Evolutionary conservation across 495 filamentous ascomycete species (phyloP), one percentile per base, ranked within the genome.

Genomic region (Xylaria castorea): DNA sequence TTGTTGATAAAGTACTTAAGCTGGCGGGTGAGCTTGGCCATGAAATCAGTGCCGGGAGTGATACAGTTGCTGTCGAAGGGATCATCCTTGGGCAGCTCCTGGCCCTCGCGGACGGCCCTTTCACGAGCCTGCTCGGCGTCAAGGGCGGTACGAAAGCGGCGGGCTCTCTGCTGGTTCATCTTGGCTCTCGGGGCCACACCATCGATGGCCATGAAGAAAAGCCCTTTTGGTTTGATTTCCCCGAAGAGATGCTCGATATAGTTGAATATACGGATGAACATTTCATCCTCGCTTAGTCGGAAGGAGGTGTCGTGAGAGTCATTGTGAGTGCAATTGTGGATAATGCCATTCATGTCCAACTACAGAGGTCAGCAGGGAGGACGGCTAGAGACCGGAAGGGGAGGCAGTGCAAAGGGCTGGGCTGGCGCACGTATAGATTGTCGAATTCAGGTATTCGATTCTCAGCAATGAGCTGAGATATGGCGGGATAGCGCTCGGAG

Each of bases 191-290:
- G 97, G 20, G 97, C 97, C 65, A 99, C 97, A 71, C 96, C 96
- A 79, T 99, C 97, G 68, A 99, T 93, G 12, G 97, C 97, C 97
- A 99, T 98, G 84, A 97, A 99, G 82, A 99, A 99, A 16, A 99
- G 87, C 84, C 97, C 90, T 83, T 97, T 95, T 2, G 97, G 97
- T 81, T 97, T 98, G 74, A 99, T 99, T 83, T 98, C 98, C 64
- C 95, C 94, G 77, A 97, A 99, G 12, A 99, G 84, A 85, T 99
- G 97, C 82, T 99, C 97, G 73, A 99, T 98, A 80, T 99, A 99
- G 83, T 98, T 98, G 88, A 99, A 99, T 72, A 99, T 99, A 30
- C 93, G 92, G 73, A 98, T 98, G 81, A 98, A 98, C 95, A 98
- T 98, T 81, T 97, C 92, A 79, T 98, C 97, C 80, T 99, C 97